A percentile compares a stretch with the other conserved stretches of the same genome.
Evolutionary conservation across 2,329 filamentous ascomycete species (phyloP).

Genomic region (Apiospora pterosperma): DNA sequence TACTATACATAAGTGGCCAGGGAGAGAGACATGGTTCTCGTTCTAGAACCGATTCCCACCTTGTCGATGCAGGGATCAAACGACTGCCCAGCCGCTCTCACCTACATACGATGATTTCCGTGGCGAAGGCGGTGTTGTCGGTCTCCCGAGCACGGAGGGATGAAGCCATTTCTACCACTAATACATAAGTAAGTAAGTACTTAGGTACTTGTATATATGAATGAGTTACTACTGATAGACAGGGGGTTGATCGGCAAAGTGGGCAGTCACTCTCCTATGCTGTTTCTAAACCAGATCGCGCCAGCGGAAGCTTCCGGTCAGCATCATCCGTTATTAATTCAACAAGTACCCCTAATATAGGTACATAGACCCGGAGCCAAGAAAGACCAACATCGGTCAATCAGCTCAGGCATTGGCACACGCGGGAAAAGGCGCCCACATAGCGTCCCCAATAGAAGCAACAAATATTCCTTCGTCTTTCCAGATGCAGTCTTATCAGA

Average conservation of each 20-base stretch:
- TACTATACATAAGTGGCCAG: slow-evolving; percentile 1
- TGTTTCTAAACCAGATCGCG: neutral
- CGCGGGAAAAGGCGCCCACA: neutral
- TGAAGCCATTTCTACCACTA: no score
- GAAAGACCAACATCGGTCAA: neutral
- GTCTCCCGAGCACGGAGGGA: neutral
- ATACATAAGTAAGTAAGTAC: neutral
- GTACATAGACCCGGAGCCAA: neutral
- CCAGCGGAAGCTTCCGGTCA: neutral
- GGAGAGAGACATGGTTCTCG: neutral
- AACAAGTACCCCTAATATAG: no score
- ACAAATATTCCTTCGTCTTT: neutral
- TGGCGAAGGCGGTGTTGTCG: neutral
- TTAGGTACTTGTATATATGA: neutral
- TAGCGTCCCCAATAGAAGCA: neutral
- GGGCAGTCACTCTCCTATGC: neutral
- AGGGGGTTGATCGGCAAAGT: neutral
- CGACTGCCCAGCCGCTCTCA: neutral
- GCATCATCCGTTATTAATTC: neutral
- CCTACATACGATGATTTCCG: slow-evolving; percentile 1
- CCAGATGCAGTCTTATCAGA: neutral
- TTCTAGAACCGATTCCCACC: slow-evolving; percentile 1
- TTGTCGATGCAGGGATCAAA: neutral
- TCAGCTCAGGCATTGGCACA: neutral
- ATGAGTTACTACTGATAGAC: neutral